Evolutionary conservation across 2,329 filamentous ascomycete species (phyloP), one percentile per base, ranked within the genome.

Genomic region (Diplodia corticola): DNA sequence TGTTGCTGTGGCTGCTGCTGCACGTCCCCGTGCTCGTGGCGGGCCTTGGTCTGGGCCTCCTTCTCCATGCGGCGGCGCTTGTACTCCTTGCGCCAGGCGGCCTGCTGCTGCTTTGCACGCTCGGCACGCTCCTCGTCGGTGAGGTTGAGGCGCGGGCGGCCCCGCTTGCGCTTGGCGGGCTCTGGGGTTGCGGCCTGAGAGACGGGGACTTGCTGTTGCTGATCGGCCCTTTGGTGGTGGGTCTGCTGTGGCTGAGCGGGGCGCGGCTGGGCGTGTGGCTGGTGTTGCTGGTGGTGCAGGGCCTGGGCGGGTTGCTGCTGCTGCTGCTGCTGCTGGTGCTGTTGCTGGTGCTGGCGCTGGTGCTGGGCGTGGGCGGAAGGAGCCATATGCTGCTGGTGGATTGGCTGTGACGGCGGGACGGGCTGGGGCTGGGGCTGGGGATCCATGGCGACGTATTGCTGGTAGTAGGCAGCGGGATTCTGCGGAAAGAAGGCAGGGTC

Each of bases 11-110:
- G 37, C 35, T 57, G 63, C 26, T 49, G 40, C 53, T 65, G 44
- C 4, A 13, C 10, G 22, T 35, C 51, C 9, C 22, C 40, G 20
- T 35, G 50, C n/a, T 83, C 74, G 60, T 79, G 80, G 89, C 89
- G 91, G 0, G 80, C 84, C 13, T 79, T 74, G 40, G 84, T 80
- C 0, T 89, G 89, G 2, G 82, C 80, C 4, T 75, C 69, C 0
- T 54, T 49, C 26, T 60, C 53, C 40, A 30, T 20, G 24, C 44
- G 44, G 30, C 53, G 53, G 24, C 54, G 53, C 46, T 59, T 57
- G 46, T 65, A 48, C 54, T 65, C 64, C 30, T 44, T 46, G 53
- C 64, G 64, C 64, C 64, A 65, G 20, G 53, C 53, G 35, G 64
- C 64, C 26, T 65, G 64, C 46, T 65, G 64, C 48, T 65, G 51